Evolutionary conservation across 306 rosid species (phyloP), one percentile per base, ranked within the genome.

Genomic region (Abrus precatorius): DNA sequence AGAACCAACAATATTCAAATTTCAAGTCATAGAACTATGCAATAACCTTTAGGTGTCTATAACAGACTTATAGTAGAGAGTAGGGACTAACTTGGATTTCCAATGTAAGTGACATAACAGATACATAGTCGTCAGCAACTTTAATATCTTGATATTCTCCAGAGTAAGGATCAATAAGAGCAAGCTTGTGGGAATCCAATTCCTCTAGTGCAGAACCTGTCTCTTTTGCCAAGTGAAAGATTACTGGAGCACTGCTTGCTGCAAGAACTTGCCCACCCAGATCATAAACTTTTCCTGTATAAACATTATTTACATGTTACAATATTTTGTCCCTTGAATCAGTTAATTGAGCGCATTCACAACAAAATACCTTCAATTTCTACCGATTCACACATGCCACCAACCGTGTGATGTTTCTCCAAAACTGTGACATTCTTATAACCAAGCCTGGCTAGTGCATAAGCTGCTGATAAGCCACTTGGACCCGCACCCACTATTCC

Each of bases 201-300:
- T 90, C 98, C 79, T 88, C 98, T 27, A 94, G 79, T 73, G 83
- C 86, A 34, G 91, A 91, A 7, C 44, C 84, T 3, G 90, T 92
- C 85, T 92, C 98, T 80, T 89, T 91, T 10, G 95, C 98, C 83
- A 94, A 82, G 79, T 91, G 95, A 87, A 94, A 92, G 67, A 94
- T 90, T 36, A 90, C 81, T 2, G 98, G 98, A 13, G 98, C 93
- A 61, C 98, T 92, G 79, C 89, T 94, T 83, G 97, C 98, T 72
- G 97, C 97, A 69, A 92, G 91, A 88, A 92, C 97, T 90, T 94
- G 98, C 38, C 98, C 98, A 9, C 97, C 97, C 34, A 94, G 76
- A 84, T 94, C 98, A 85, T 92, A 92, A 47, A 88, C 70, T 55
- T 89, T 91, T 52, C 97, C 97, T 92, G 82, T 11, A 83, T 3